Evolutionary conservation across 768 basidiomycete genomes (phyloP), one percentile per base, ranked within the genome.

Genomic region (Leccinum obscurum): DNA sequence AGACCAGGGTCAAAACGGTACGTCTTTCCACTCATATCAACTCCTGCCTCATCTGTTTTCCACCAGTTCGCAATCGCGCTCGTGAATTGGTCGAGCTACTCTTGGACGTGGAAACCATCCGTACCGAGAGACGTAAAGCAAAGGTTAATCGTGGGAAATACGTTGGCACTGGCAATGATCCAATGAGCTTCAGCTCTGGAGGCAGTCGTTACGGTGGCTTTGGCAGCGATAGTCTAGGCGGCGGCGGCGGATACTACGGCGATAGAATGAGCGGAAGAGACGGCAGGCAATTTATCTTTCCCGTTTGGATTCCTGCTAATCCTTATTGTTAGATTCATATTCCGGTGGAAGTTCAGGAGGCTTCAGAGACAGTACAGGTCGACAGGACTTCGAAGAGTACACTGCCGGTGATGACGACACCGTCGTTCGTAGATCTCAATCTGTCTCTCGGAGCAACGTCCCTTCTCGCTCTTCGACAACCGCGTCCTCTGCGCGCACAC

Each of bases 1-100:
- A 74, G 97, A 99, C 70, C 93, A 99, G 75, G 97, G 97, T 6
- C 83, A 97, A 67, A 99, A 99, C 68, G 94, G 95, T 94, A 63
- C n/a, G 77, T 56, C 32, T n/a, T 11, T 34, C 14, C 4, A 7
- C 28, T 35, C 46, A 15, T n/a, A 6, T n/a, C 41, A 26, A 17
- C 2, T 14, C 24, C 17, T 37, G 0, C 20, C 3, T 41, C 20
- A 8, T 44, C 32, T 32, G 3, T n/a, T 22, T 41, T 58, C 41
- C 53, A 14, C 70, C 56, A 98, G 97, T 99, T 56, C 92, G 97
- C 52, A 98, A 98, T 72, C 89, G 97, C 24, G 85, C 96, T 26
- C 87, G 87, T 39, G 96, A 98, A 75, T 79, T 99, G 28, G 92
- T 92, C n/a, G 92, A 95, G 56, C 83, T 99, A 3, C 82, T 99